Evolutionary conservation across 2,329 filamentous ascomycete species (phyloP), one percentile per base, ranked within the genome.

Genomic region (Arthroderma uncinatum): DNA sequence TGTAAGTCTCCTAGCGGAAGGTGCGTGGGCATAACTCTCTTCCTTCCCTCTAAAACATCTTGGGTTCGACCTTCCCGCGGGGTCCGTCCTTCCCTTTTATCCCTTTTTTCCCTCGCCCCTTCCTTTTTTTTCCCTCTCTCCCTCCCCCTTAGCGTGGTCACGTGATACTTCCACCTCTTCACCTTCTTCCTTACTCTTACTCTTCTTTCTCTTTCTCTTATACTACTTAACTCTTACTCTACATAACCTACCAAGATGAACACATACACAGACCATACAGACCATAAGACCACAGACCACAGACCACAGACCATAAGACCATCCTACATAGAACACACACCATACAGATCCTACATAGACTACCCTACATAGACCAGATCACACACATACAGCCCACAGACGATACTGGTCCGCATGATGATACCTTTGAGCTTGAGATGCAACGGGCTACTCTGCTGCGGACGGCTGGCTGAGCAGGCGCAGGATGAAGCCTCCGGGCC

Each of bases 81-180:
- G 44, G 44, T 25, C 44, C 23, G 21, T 52, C 50, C 28, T 28
- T 23, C 34, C 34, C 50, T 53, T 53, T 53, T 37, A 34, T 53
- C 16, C 47, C n/a, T 21, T 30, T n/a, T n/a, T n/a, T n/a, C 39
- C 39, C 39, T 16, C 39, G 39, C 39, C 39, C 39, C 7, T 6
- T 7, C 39, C 39, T 34, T 34, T 34, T 34, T 5, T n/a, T n/a
- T n/a, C n/a, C n/a, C n/a, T n/a, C n/a, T n/a, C n/a, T n/a, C n/a
- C 33, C 33, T 12, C 6, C 33, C 6, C 33, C 6, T 12, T 12
- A 34, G 33, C 12, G 6, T 12, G 33, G 33, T 48, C 50, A 53
- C 50, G 34, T 53, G 50, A 36, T 34, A 28, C 7, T 21, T 21
- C 12, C n/a, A 28, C 16, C 25, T 48, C 21, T 23, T 48, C n/a